These are phyloP conservation scores for Camellia oleifera DNA, from an alignment of 179 eudicot genomes.

Conservation along the genomic window DNA sequence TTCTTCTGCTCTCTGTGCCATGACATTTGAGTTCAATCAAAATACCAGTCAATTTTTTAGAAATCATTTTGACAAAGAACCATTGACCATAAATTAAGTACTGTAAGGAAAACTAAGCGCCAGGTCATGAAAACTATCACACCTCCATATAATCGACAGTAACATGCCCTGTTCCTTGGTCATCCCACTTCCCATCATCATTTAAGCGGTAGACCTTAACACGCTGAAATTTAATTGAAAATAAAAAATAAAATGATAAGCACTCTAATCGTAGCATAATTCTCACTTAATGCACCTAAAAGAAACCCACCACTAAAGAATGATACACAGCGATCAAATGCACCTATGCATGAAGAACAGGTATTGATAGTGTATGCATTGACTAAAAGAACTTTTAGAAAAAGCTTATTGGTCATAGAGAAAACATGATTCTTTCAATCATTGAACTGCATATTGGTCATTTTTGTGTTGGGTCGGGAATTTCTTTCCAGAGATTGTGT, in stretches of 20 bases:
- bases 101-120: neutral
- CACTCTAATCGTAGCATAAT: neutral
- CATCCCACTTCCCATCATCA: constrained; percentile 99
- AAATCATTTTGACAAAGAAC: neutral
- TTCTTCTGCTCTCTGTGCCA: constrained; percentile 73
- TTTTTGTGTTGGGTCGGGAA: too few relatives aligned
- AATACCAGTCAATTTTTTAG: neutral
- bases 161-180: constrained; percentile 98
- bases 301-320: too few relatives aligned
- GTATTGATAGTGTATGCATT: too few relatives aligned
- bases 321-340: too few relatives aligned
- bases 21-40: neutral
- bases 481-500: too few relatives aligned
- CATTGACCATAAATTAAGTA: neutral
- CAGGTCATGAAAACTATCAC: constrained; percentile 16
- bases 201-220: constrained; percentile 88
- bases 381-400: too few relatives aligned
- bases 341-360: too few relatives aligned
- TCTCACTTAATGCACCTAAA: neutral
- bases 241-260: constrained; percentile 7
- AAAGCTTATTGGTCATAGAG: too few relatives aligned
- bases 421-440: too few relatives aligned
- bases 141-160: constrained; percentile 96
- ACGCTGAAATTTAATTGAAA: constrained; percentile 44
- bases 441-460: too few relatives aligned